Evolutionary conservation across 306 rosid species (phyloP).

Genomic region (Psophocarpus tetragonolobus): DNA sequence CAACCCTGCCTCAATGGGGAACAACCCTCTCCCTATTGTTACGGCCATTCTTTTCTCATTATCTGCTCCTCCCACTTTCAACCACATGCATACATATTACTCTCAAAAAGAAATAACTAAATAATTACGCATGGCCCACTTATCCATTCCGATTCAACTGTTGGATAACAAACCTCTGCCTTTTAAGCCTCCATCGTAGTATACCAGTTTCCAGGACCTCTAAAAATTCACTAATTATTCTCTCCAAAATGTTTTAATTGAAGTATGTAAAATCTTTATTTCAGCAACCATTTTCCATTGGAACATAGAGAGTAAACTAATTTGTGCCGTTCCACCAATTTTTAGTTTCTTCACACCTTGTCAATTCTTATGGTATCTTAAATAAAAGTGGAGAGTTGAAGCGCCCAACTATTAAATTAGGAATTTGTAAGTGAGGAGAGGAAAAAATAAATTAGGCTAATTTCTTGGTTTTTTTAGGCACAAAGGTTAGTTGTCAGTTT

Average conservation of each 20-base stretch:
- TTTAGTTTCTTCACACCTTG: slow-evolving; percentile 13
- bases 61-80: slow-evolving; percentile 34
- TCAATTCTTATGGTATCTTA: not conserved
- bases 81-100: slow-evolving; percentile 27
- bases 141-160: slow-evolving; percentile 26
- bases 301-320: not conserved
- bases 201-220: not conserved
- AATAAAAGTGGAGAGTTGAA: not conserved
- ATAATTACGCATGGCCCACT: slow-evolving; percentile 40
- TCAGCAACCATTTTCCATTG: not conserved
- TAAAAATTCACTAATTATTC: not conserved
- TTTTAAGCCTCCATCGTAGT: slow-evolving; percentile 3
- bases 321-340: not conserved
- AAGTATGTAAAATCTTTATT: not conserved
- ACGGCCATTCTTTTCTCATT: slow-evolving; percentile 55
- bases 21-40: slow-evolving; percentile 54
- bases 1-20: slow-evolving; percentile 46
- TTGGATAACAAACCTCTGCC: slow-evolving; percentile 43
- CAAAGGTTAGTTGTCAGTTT: no score
- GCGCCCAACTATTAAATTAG: no score
- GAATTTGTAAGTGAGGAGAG: no score
- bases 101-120: not conserved
- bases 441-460: no score
- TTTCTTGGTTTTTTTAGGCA: no score
- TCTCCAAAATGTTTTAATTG: not conserved